A percentile compares a stretch with the other conserved stretches of the same genome.
phyloP scores from a whole-genome alignment of 352 stramenopile species.

The Pythium utonaiense region DNA sequence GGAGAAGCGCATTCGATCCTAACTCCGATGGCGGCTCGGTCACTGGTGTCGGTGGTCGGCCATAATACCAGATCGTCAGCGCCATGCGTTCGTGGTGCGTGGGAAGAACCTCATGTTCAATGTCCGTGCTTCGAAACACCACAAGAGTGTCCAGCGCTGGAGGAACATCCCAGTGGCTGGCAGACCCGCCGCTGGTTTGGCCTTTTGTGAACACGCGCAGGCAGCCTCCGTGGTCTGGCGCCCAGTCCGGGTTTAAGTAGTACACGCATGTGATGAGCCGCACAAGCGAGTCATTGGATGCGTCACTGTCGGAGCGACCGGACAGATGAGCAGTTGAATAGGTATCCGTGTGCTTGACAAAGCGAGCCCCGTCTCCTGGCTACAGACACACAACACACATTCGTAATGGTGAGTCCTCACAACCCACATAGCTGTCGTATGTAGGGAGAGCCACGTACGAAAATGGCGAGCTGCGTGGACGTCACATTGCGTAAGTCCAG shows the following conservation, averaged over 20 bases:
- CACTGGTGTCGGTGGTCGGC: constrained; percentile 17
- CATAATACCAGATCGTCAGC: constrained; percentile 95
- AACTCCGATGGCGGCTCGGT: neutral
- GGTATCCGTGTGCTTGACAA: constrained; percentile 70
- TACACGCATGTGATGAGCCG: constrained; percentile 82
- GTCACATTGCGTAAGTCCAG: constrained; percentile 63
- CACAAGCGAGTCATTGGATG: constrained; percentile 25
- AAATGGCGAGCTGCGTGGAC: constrained; percentile 73
- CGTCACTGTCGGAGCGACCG: constrained; percentile 15
- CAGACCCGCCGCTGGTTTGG: neutral
- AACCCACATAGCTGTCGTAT: neutral
- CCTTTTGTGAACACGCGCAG: constrained; percentile 55
- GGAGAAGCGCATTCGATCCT: neutral
- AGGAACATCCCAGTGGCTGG: constrained; percentile 58
- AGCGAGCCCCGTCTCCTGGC: constrained; percentile 61
- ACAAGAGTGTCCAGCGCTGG: constrained; percentile 87
- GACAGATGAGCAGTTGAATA: constrained; percentile 38
- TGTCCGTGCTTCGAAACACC: constrained; percentile 88
- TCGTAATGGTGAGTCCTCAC: neutral
- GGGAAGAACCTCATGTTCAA: constrained; percentile 90
- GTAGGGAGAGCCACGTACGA: constrained; percentile 38
- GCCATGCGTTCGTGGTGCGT: constrained; percentile 82
- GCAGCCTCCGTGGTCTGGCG: constrained; percentile 48
- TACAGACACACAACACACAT: constrained; percentile 16
- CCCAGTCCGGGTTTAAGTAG: constrained; percentile 82